phyloP scores from a whole-genome alignment of 106 monocot genomes.

The Xerophyta viscosa region DNA sequence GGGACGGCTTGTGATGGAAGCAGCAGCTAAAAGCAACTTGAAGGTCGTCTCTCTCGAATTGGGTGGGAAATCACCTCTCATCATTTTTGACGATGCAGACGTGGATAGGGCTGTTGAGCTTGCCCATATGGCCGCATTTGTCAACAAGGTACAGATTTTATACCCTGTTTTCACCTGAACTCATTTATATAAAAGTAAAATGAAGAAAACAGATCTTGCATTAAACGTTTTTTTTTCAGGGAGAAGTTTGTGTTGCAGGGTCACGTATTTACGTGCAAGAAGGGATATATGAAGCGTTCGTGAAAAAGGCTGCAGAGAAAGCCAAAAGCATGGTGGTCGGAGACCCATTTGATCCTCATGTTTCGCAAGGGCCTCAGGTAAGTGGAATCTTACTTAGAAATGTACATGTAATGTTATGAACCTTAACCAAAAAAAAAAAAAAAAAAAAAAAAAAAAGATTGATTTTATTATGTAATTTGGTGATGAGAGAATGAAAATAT shows the following conservation, averaged over 20 bases:
- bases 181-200: no score
- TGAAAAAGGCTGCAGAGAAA: constrained; percentile 12
- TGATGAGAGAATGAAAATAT: no score
- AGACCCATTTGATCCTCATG: constrained; percentile 19
- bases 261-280: constrained; percentile 32
- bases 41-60: constrained; percentile 27
- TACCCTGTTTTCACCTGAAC: no score
- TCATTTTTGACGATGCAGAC: constrained; percentile 33
- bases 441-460: no score
- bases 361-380: constrained; percentile 30
- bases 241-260: constrained; percentile 26
- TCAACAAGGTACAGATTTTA: constrained; percentile 14
- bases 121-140: constrained; percentile 7
- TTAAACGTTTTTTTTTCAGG: constrained; percentile 8
- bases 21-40: constrained; percentile 29
- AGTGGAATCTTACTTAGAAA: no score
- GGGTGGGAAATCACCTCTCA: constrained; percentile 28
- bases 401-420: no score
- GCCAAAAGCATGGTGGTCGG: constrained; percentile 15
- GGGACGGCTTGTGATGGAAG: constrained; percentile 21
- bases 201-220: no score
- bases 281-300: constrained; percentile 31
- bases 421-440: no score
- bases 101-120: constrained; percentile 24
- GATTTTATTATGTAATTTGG: no score